A percentile compares a stretch with the other conserved stretches of the same genome.
These are phyloP conservation scores for Allantophomopsis cytisporea DNA, from an alignment of 2,329 filamentous ascomycete genomes.

Conservation along the genomic window DNA sequence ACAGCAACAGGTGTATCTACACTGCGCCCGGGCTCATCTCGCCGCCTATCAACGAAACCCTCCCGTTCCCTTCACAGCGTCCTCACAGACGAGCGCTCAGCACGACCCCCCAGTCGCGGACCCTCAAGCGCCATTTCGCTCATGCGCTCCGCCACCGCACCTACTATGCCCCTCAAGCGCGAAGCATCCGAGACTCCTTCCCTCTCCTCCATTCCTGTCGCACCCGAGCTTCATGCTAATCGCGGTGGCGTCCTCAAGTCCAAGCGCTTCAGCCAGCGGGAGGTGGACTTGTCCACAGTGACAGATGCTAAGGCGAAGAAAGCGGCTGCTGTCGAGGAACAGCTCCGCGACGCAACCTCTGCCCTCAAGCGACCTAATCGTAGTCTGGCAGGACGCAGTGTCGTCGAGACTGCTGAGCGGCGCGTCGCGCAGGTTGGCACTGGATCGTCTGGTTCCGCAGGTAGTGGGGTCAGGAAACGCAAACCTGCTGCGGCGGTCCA, in stretches of 20 bases:
- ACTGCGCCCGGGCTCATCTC: constrained; percentile 37
- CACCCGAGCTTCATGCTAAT: constrained; percentile 20
- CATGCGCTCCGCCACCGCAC: constrained; percentile 54
- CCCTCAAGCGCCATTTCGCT: constrained; percentile 47
- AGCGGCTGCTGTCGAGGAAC: constrained; percentile 53
- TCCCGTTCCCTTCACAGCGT: constrained; percentile 46
- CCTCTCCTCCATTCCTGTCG: constrained; percentile 30
- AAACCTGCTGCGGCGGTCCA: constrained; percentile 23
- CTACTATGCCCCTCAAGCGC: constrained; percentile 49
- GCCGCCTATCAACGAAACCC: constrained; percentile 28
- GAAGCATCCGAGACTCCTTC: constrained; percentile 49
- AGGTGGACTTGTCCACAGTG: constrained; percentile 39
- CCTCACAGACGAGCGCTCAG: constrained; percentile 41
- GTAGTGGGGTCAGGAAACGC: constrained; percentile 26
- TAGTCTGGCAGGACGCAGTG: constrained; percentile 49
- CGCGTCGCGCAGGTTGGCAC: constrained; percentile 32
- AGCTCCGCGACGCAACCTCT: constrained; percentile 61
- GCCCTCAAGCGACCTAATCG: constrained; percentile 66
- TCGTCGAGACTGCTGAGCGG: constrained; percentile 54
- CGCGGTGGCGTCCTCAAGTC: constrained; percentile 20
- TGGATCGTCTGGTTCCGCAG: constrained; percentile 30
- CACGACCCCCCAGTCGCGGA: constrained; percentile 39
- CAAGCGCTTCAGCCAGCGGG: constrained; percentile 31
- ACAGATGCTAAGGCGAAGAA: constrained; percentile 44
- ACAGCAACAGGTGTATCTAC: constrained; percentile 26